These are phyloP conservation scores for Globisporangium apiculatum DNA, from an alignment of 352 stramenopile species.

Conservation along the genomic window DNA sequence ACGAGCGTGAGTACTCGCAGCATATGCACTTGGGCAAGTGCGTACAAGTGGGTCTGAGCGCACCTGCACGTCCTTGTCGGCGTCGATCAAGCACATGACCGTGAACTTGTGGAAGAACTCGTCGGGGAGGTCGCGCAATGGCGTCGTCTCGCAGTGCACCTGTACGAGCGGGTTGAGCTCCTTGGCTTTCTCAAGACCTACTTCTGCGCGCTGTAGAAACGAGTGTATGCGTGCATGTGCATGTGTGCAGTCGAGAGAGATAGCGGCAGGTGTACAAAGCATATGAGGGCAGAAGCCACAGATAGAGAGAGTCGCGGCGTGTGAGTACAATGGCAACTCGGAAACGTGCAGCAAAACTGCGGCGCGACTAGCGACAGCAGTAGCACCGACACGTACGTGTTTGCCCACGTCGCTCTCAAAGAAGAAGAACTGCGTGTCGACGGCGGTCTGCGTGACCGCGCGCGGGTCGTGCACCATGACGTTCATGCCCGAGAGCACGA, in stretches of 20 bases:
- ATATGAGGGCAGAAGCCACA: background rate
- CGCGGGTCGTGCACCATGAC: constrained; percentile 89
- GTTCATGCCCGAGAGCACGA: constrained; percentile 93
- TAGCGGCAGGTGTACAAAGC: background rate
- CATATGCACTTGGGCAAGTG: background rate
- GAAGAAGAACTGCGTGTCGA: constrained; percentile 86
- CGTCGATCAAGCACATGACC: constrained; percentile 71
- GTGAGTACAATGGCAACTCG: constrained; percentile 2
- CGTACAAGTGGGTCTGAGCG: background rate
- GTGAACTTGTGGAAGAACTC: constrained; percentile 85
- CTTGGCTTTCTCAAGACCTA: constrained; percentile 76
- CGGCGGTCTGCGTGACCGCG: constrained; percentile 31
- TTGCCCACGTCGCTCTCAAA: constrained; percentile 51
- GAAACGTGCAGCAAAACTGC: constrained; percentile 2
- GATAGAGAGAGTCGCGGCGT: no score
- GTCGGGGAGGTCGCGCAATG: constrained; percentile 40
- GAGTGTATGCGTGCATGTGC: background rate
- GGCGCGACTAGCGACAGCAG: background rate
- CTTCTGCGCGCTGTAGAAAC: constrained; percentile 51
- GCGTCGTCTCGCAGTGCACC: constrained; percentile 74
- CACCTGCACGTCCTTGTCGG: constrained; percentile 33
- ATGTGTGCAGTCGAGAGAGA: no score
- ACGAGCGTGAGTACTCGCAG: background rate
- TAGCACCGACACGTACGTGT: constrained; percentile 35
- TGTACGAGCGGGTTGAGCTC: constrained; percentile 93